A percentile compares a stretch with the other conserved stretches of the same genome.
These are phyloP conservation scores for Pseudozyma hubeiensis DNA, from an alignment of 1,284 basidiomycete species.

Conservation along the genomic window DNA sequence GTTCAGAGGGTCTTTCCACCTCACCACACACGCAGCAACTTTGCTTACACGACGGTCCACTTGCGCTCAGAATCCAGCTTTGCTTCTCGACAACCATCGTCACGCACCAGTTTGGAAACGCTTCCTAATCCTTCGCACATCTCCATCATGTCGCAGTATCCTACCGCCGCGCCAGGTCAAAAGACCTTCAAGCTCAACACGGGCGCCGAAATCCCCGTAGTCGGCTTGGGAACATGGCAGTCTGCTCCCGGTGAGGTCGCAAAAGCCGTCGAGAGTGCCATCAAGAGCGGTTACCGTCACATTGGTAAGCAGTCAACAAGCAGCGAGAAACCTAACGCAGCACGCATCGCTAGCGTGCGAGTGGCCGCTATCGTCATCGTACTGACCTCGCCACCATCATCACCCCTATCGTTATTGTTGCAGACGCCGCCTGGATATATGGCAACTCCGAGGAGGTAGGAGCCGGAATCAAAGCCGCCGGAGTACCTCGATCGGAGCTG, in stretches of 20 bases:
- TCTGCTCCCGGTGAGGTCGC: conserved; percentile 70
- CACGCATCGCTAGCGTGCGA: no score
- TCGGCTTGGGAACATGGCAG: conserved; percentile 58
- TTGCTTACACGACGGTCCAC: no score
- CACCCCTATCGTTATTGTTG: neutral
- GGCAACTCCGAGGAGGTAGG: conserved; percentile 86
- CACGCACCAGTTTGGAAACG: no score
- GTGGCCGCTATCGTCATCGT: neutral
- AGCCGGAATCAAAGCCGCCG: conserved; percentile 79
- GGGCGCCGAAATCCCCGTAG: conserved; percentile 64
- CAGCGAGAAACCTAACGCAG: neutral
- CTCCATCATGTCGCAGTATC: conserved; percentile 39
- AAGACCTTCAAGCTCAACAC: conserved; percentile 67
- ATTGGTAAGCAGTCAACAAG: conserved; percentile 12
- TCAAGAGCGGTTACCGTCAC: conserved; percentile 46
- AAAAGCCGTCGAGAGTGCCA: conserved; percentile 69
- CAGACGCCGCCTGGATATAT: conserved; percentile 52
- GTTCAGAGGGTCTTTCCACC: no score
- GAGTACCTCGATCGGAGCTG: conserved; percentile 79
- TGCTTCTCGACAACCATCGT: no score
- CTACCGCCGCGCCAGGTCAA: conserved; percentile 48
- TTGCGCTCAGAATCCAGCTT: no score
- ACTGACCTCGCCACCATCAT: neutral
- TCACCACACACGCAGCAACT: no score
- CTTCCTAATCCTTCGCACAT: no score